Evolutionary conservation across 768 basidiomycete species (phyloP).

Genomic region (Mycena kentingensis): DNA sequence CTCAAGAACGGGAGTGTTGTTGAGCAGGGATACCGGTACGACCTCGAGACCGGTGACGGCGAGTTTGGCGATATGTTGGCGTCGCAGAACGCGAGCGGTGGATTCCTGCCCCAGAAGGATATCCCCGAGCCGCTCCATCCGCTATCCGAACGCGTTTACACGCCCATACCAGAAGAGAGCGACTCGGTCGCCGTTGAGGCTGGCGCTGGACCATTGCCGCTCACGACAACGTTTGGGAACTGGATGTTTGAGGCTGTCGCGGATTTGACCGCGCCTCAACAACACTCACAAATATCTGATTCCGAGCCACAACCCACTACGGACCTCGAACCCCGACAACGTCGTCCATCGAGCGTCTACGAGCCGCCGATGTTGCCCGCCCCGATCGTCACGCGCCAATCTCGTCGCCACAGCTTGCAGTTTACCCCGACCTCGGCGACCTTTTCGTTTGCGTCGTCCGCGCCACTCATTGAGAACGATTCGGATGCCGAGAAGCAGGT

Average conservation of each 20-base stretch:
- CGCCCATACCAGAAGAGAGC: constrained; percentile 49
- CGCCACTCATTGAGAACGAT: constrained; percentile 17
- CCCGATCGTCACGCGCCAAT: constrained; percentile 33
- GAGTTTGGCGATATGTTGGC: constrained; percentile 59
- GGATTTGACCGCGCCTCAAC: constrained; percentile 46
- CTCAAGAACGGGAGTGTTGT: constrained; percentile 65
- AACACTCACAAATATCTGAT: too few relatives aligned
- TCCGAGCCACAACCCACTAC: too few relatives aligned
- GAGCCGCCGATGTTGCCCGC: constrained; percentile 22
- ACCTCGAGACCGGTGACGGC: constrained; percentile 55
- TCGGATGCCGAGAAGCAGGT: constrained; percentile 11
- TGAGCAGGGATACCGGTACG: constrained; percentile 71
- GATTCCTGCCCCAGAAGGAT: constrained; percentile 47
- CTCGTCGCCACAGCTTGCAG: constrained; percentile 58
- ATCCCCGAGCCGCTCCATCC: constrained; percentile 23
- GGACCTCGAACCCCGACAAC: constrained; percentile 36
- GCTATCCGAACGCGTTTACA: constrained; percentile 43
- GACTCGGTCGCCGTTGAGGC: constrained; percentile 37
- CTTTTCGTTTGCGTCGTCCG: constrained; percentile 24
- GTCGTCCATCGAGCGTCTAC: constrained; percentile 44
- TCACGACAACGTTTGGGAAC: constrained; percentile 53
- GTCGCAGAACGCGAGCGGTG: constrained; percentile 50
- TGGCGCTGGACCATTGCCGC: constrained; percentile 42
- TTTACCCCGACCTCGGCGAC: constrained; percentile 62
- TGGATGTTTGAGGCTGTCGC: constrained; percentile 86